A percentile compares a stretch with the other conserved stretches of the same genome.
These are phyloP conservation scores for Colletotrichum tabaci DNA, from an alignment of 2,329 filamentous ascomycete genomes.

Conservation along the genomic window DNA sequence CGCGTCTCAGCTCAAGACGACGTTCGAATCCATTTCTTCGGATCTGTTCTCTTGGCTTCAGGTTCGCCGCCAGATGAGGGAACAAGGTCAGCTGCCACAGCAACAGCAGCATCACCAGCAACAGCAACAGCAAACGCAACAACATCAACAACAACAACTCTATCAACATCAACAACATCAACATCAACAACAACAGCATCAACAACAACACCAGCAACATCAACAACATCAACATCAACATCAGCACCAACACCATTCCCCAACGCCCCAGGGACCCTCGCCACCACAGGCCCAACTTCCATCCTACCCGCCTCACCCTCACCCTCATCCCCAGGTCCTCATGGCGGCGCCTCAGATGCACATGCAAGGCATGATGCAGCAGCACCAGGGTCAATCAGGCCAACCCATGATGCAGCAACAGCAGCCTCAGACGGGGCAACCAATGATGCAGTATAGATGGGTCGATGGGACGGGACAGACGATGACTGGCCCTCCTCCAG, in stretches of 20 bases:
- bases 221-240: slow-evolving; percentile 37
- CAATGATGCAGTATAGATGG: slow-evolving; percentile 56
- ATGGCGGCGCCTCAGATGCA: slow-evolving; percentile 19
- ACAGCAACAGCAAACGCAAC: slow-evolving; percentile 45
- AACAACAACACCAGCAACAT: slow-evolving; percentile 48
- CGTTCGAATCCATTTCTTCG: slow-evolving; percentile 66
- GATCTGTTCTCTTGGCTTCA: slow-evolving; percentile 61
- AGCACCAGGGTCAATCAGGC: neutral
- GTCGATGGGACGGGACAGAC: slow-evolving; percentile 61
- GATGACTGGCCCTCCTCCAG: slow-evolving; percentile 51
- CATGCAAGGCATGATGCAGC: slow-evolving; percentile 28
- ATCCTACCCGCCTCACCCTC: slow-evolving; percentile 29
- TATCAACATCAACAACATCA: slow-evolving; percentile 47
- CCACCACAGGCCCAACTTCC: slow-evolving; percentile 21
- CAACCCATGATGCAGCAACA: neutral
- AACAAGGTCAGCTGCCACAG: slow-evolving; percentile 47
- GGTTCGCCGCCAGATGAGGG: slow-evolving; percentile 55
- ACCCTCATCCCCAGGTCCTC: slow-evolving; percentile 26
- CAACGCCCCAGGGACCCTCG: slow-evolving; percentile 1
- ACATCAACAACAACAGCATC: slow-evolving; percentile 46
- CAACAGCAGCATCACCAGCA: slow-evolving; percentile 43
- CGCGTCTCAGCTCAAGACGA: slow-evolving; percentile 66
- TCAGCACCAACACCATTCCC: slow-evolving; percentile 22
- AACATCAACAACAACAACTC: slow-evolving; percentile 42
- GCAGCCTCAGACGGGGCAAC: slow-evolving; percentile 39